Conservation (phyloP, 495 filamentous ascomycete genomes). For the Lasiosphaeria miniovina region DNA sequence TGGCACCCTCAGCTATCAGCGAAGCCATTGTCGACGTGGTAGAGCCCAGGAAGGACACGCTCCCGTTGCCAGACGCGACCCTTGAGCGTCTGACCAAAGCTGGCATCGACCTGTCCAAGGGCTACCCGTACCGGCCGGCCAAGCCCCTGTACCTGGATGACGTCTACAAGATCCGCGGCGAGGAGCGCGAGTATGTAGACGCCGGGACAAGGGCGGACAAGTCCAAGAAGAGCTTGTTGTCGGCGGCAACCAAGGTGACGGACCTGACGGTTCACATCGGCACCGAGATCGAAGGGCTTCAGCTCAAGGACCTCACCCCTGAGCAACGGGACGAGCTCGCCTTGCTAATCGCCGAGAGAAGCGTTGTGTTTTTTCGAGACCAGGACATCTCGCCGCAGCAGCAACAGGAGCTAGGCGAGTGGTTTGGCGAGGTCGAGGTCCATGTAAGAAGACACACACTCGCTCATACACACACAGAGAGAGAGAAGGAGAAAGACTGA, state of each 20-base stretch:
- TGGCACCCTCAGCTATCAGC: constrained; percentile 52
- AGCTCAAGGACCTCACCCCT: constrained; percentile 64
- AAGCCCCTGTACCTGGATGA: constrained; percentile 65
- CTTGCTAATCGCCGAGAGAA: constrained; percentile 66
- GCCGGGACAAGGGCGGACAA: constrained; percentile 64
- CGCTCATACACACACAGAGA: neutral
- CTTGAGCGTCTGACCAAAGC: constrained; percentile 59
- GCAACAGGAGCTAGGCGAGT: constrained; percentile 63
- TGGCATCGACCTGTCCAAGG: constrained; percentile 60
- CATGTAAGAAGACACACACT: constrained; percentile 48
- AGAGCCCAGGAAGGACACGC: constrained; percentile 58
- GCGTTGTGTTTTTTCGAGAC: constrained; percentile 73
- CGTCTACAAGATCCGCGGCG: constrained; percentile 58
- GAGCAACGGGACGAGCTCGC: constrained; percentile 71
- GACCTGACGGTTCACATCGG: constrained; percentile 66
- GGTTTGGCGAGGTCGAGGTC: constrained; percentile 64
- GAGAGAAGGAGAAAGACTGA: constrained; percentile 1
- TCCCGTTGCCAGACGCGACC: constrained; percentile 53
- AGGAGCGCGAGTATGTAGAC: constrained; percentile 57
- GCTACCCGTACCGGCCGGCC: constrained; percentile 65
- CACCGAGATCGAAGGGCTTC: constrained; percentile 67
- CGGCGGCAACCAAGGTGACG: constrained; percentile 63
- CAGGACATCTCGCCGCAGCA: constrained; percentile 69
- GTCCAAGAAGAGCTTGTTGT: constrained; percentile 61
- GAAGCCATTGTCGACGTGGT: constrained; percentile 58